Percentiles rank a stretch among this genome's conserved stretches.
Conservation (phyloP, 108 stramenopile species). For the Chaetoceros muelleri region DNA sequence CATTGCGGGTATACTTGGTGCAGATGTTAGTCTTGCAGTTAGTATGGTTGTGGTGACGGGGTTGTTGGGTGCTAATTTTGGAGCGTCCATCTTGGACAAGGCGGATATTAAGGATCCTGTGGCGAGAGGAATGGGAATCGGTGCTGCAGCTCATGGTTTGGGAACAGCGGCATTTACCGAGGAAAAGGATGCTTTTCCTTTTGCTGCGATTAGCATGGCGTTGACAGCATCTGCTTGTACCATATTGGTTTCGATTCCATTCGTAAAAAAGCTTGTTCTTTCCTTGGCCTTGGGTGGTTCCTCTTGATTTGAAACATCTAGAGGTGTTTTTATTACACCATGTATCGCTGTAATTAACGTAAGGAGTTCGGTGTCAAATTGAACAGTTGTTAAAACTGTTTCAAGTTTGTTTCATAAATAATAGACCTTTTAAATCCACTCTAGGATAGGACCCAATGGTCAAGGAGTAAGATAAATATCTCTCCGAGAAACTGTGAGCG, state of each 20-base stretch:
- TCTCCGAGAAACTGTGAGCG: too few species aligned
- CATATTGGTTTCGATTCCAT: constrained; percentile 54
- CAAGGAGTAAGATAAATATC: too few species aligned
- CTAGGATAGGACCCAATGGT: too few species aligned
- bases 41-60: constrained; percentile 85
- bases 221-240: constrained; percentile 66
- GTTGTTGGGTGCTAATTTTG: constrained; percentile 87
- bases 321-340: too few species aligned
- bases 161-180: constrained; percentile 85
- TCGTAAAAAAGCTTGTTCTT: constrained; percentile 32
- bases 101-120: constrained; percentile 77
- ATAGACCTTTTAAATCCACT: too few species aligned
- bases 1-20: constrained; percentile 75
- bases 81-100: constrained; percentile 55
- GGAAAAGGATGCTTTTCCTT: constrained; percentile 88
- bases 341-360: too few species aligned
- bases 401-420: too few species aligned
- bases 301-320: too few species aligned
- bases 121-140: constrained; percentile 79
- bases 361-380: too few species aligned
- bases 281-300: constrained; percentile 59
- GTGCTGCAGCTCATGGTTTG: constrained; percentile 85
- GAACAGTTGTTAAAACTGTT: too few species aligned
- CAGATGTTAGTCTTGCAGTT: constrained; percentile 71
- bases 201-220: constrained; percentile 88